Percentiles rank a stretch among this genome's conserved stretches.
These are phyloP conservation scores for Mortierella sp. DNA, from an alignment of 371 early-diverging fungal species.

Conservation along the genomic window DNA sequence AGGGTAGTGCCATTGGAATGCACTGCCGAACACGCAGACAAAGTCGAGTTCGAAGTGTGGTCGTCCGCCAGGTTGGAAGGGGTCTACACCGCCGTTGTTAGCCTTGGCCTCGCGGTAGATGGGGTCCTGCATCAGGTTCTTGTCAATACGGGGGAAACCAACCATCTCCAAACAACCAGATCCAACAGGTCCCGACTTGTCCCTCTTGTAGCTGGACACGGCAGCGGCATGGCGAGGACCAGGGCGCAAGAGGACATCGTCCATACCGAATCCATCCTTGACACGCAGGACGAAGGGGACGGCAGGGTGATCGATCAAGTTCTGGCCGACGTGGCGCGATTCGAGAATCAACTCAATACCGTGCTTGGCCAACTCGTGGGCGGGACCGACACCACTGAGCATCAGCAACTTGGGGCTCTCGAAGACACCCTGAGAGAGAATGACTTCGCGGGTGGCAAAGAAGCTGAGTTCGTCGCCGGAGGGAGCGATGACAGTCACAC, in stretches of 20 bases:
- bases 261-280: slow-evolving; percentile 27
- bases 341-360: slow-evolving; percentile 24
- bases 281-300: slow-evolving; percentile 27
- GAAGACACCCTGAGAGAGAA: slow-evolving; percentile 47
- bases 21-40: slow-evolving; percentile 36
- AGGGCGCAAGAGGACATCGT: slow-evolving; percentile 25
- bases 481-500: slow-evolving; percentile 30
- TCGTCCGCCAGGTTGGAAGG: slow-evolving; percentile 22
- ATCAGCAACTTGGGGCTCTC: slow-evolving; percentile 43
- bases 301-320: slow-evolving; percentile 39
- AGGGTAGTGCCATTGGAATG: slow-evolving; percentile 35
- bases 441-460: slow-evolving; percentile 42
- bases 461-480: slow-evolving; percentile 25
- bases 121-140: slow-evolving; percentile 18
- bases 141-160: slow-evolving; percentile 41
- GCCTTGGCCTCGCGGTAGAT: slow-evolving; percentile 30
- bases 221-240: slow-evolving; percentile 20
- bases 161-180: slow-evolving; percentile 24
- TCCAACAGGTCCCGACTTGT: slow-evolving; percentile 16
- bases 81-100: slow-evolving; percentile 28
- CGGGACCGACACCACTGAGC: slow-evolving; percentile 51
- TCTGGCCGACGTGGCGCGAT: slow-evolving; percentile 31
- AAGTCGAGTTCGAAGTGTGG: slow-evolving; percentile 38
- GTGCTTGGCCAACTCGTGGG: slow-evolving; percentile 23
- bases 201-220: slow-evolving; percentile 5